phyloP scores from a whole-genome alignment of 768 basidiomycete genomes.

The Naganishia onofrii region DNA sequence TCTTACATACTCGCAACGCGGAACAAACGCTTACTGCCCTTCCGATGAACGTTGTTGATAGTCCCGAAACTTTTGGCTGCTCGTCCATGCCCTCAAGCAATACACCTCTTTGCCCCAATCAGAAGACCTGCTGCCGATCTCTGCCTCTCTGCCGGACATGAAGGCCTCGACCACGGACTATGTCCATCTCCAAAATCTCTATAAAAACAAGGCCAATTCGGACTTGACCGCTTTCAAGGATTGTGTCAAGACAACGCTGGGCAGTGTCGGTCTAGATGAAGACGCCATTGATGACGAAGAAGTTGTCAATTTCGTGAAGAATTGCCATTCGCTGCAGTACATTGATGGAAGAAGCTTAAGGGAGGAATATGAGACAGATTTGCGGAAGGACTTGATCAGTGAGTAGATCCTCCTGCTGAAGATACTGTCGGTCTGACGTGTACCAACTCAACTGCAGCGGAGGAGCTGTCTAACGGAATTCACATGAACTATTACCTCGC shows the following conservation, averaged over 20 bases:
- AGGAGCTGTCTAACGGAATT: constrained; percentile 13
- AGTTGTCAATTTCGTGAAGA: constrained; percentile 53
- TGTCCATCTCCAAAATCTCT: constrained; percentile 78
- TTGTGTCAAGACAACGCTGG: constrained; percentile 40
- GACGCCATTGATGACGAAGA: constrained; percentile 48
- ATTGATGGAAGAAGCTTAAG: constrained; percentile 49
- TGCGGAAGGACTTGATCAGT: constrained; percentile 45
- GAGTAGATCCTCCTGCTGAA: constrained; percentile 21
- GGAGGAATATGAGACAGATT: constrained; percentile 36
- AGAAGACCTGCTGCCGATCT: constrained; percentile 71
- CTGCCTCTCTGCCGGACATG: constrained; percentile 89
- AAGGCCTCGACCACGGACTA: constrained; percentile 82
- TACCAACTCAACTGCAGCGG: not conserved
- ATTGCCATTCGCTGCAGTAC: constrained; percentile 51
- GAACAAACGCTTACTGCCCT: not conserved
- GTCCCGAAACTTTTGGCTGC: constrained; percentile 72
- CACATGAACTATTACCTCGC: constrained; percentile 47
- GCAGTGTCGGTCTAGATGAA: constrained; percentile 38
- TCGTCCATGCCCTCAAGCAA: constrained; percentile 68
- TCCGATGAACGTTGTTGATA: constrained; percentile 31
- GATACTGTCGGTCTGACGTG: not conserved
- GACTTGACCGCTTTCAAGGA: constrained; percentile 45
- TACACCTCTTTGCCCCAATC: constrained; percentile 61
- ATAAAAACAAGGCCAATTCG: constrained; percentile 65
- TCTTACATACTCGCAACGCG: not conserved